Conservation (phyloP, 2,329 filamentous ascomycete species). For the Aspergillus sclerotialis region DNA sequence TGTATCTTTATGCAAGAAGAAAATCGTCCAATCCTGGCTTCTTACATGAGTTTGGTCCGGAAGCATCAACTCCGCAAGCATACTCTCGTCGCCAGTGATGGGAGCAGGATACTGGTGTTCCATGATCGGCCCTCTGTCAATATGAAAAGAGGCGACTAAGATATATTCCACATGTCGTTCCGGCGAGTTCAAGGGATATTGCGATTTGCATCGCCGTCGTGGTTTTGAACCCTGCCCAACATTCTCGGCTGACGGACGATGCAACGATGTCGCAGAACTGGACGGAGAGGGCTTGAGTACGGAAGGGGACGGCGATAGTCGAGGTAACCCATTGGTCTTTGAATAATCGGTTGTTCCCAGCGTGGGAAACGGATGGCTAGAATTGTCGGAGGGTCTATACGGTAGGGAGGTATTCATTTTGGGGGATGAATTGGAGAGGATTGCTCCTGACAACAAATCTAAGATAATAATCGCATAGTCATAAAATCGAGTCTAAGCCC, state of each 20-base stretch:
- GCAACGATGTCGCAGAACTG: slow-evolving; percentile 34
- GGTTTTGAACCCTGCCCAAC: slow-evolving; percentile 42
- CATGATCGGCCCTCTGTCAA: slow-evolving; percentile 93
- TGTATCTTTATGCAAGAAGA: slow-evolving; percentile 94
- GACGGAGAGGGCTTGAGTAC: slow-evolving; percentile 46
- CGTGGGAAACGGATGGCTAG: slow-evolving; percentile 46
- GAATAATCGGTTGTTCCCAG: slow-evolving; percentile 26
- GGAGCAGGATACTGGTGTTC: slow-evolving; percentile 94
- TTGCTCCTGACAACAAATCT: no score
- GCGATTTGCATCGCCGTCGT: slow-evolving; percentile 60
- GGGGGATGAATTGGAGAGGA: slow-evolving; percentile 8
- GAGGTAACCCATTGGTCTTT: slow-evolving; percentile 46
- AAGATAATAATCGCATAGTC: no score
- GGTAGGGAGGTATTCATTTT: slow-evolving; percentile 29
- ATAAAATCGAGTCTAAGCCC: no score
- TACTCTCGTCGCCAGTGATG: slow-evolving; percentile 94
- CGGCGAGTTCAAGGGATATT: slow-evolving; percentile 64
- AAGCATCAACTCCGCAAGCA: slow-evolving; percentile 97
- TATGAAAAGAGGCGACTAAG: slow-evolving; percentile 92
- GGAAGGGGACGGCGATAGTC: slow-evolving; percentile 55
- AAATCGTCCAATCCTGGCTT: slow-evolving; percentile 98
- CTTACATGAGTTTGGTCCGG: slow-evolving; percentile 93
- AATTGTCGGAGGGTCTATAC: slow-evolving; percentile 34
- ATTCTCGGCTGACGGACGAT: slow-evolving; percentile 28
- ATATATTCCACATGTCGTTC: slow-evolving; percentile 99